Percentiles rank a stretch among this genome's conserved stretches.
Evolutionary conservation across 2,329 filamentous ascomycete genomes (phyloP).

Genomic region (Curvularia sp.): DNA sequence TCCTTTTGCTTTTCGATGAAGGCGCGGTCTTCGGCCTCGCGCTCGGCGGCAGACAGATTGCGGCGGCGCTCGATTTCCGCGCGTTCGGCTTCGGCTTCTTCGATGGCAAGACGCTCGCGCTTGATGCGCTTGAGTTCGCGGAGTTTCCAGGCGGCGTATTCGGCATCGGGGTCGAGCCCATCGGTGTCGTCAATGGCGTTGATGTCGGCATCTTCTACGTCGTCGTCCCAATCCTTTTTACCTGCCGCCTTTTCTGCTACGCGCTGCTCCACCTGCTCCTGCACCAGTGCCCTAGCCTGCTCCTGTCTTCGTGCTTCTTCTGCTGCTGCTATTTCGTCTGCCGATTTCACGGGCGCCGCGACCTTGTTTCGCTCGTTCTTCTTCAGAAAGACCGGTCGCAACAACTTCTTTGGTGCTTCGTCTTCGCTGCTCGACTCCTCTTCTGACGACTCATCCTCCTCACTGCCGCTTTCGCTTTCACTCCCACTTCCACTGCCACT

Average conservation of each 20-base stretch:
- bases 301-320: conserved; percentile 69
- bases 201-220: conserved; percentile 69
- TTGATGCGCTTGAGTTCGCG: conserved; percentile 89
- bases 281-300: conserved; percentile 78
- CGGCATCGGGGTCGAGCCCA: conserved; percentile 82
- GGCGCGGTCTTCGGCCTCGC: conserved; percentile 81
- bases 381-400: conserved; percentile 72
- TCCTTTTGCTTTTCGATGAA: conserved; percentile 79
- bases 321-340: conserved; percentile 56
- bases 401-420: conserved; percentile 63
- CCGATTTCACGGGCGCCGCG: conserved; percentile 40
- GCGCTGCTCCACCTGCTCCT: conserved; percentile 86
- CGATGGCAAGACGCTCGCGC: conserved; percentile 83
- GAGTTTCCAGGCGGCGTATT: conserved; percentile 91
- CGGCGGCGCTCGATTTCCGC: conserved; percentile 89
- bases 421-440: conserved; percentile 66
- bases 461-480: conserved; percentile 30
- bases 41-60: conserved; percentile 85
- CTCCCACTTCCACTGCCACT: conserved; percentile 29
- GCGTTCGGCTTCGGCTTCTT: conserved; percentile 80
- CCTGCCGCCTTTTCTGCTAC: conserved; percentile 75
- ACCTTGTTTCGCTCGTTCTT: conserved; percentile 64
- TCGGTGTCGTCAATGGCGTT: conserved; percentile 89
- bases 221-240: conserved; percentile 85
- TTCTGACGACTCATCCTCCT: conserved; percentile 50